Evolutionary conservation across 2,329 filamentous ascomycete species (phyloP).

Genomic region (Colletotrichum filicis): DNA sequence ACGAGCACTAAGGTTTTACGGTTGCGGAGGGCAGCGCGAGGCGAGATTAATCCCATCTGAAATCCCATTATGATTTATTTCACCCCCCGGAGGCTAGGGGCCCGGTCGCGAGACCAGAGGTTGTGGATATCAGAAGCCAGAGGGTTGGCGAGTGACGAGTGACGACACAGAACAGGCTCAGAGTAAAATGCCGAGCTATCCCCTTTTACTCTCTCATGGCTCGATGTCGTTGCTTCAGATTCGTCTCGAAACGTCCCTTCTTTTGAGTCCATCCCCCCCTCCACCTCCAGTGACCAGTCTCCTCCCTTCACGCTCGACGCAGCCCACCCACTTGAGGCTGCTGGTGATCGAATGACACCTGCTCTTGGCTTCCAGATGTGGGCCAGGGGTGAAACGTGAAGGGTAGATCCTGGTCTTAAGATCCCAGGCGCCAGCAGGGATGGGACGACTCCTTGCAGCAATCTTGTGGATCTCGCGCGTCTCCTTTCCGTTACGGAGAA

Average conservation of each 20-base stretch:
- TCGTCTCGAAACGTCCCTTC: constrained; percentile 28
- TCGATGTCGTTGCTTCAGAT: constrained; percentile 34
- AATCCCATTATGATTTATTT: neutral
- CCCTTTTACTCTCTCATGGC: constrained; percentile 13
- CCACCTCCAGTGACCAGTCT: neutral
- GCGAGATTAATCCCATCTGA: constrained; percentile 10
- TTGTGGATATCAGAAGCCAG: constrained; percentile 13
- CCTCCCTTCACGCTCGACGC: constrained; percentile 1
- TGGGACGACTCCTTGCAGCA: constrained; percentile 28
- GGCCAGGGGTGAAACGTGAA: constrained; percentile 32
- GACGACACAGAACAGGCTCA: neutral
- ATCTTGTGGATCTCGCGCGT: constrained; percentile 34
- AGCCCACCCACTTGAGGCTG: constrained; percentile 27
- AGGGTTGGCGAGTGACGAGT: constrained; percentile 2
- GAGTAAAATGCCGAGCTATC: constrained; percentile 18
- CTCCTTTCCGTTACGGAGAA: constrained; percentile 32
- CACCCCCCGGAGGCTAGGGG: neutral
- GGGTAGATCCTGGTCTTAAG: constrained; percentile 2
- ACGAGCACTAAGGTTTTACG: neutral
- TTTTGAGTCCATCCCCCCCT: neutral
- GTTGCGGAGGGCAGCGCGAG: constrained; percentile 22
- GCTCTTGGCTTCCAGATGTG: constrained; percentile 1
- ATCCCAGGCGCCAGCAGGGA: constrained; percentile 1
- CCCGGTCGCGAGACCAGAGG: constrained; percentile 13
- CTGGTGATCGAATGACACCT: constrained; percentile 27